phyloP scores from a whole-genome alignment of 192 early-diverging fungal species.

The Entomortierella chlamydospora region DNA sequence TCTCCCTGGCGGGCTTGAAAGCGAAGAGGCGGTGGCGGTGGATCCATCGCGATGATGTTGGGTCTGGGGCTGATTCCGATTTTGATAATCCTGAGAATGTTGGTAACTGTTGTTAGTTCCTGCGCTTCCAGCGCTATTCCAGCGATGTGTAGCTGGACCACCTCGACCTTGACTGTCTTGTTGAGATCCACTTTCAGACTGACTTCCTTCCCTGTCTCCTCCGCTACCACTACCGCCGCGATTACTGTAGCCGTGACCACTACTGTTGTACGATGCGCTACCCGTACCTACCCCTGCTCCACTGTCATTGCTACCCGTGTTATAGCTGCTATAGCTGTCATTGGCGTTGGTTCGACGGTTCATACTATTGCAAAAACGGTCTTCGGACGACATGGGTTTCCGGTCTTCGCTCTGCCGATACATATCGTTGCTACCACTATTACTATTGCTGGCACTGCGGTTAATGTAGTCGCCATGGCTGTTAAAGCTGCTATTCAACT shows the following conservation, averaged over 20 bases:
- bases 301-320: background rate
- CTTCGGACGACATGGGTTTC: slow-evolving; percentile 17
- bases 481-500: background rate
- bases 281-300: slow-evolving; percentile 1
- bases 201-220: background rate
- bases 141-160: background rate
- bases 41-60: background rate
- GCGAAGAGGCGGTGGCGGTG: background rate
- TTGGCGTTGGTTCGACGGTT: background rate
- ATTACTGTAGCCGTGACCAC: too few species aligned
- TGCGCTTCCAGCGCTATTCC: too few species aligned
- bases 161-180: background rate
- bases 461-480: background rate
- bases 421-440: background rate
- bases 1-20: background rate
- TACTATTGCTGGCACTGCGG: background rate
- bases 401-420: background rate
- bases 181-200: background rate
- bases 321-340: background rate
- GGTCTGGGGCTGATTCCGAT: background rate
- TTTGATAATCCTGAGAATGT: too few species aligned
- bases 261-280: too few species aligned
- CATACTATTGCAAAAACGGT: slow-evolving; percentile 24
- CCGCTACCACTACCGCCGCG: background rate
- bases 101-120: too few species aligned